Base-by-base conservation (phyloP, 2,329 filamentous ascomycete species). In the Sarocladiaceae sp. region DNA sequence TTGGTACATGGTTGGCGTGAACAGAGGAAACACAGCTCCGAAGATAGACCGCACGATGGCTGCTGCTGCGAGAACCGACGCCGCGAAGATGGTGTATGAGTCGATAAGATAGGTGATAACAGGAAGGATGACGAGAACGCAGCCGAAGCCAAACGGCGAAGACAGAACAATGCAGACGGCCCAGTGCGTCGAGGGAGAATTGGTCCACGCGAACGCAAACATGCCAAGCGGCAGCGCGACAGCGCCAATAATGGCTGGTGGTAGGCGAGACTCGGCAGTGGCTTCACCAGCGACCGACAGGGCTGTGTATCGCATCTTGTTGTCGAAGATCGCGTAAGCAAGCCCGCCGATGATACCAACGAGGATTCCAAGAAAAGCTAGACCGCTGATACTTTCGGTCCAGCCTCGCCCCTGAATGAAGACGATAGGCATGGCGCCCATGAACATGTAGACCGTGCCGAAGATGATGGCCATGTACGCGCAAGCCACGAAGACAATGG, bases 361-460 rank as follows among this genome's bases (percentile, higher is more conserved):
- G 3, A 76, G 71, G 3, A 86, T 75, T 29, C 83, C 83, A n/a
- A 86, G 57, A 59, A 87, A 85, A 1, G 83, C 69, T 0, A 84
- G 67, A 12, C 80, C 79, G 16, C 78, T 74, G 26, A 83, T 66
- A 19, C 79, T 78, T 16, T 69, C 58, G 7, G 66, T 72, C 79
- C 79, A 84, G 37, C 76, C 74, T 33, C 78, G 71, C n/a, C 63
- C 48, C 49, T 69, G 49, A 54, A 83, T 73, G 60, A 80, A 87
- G 15, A 86, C 79, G 48, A 86, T 78, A 6, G 76, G 76, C 57
- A 78, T 78, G 12, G 75, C 74, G 18, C 68, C 70, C 52, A 81
- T 78, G 53, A 77, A 64, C 61, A 80, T 67, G 57, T 79, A 80
- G 2, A 79, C 59, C 2, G 74, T 78, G 42, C 72, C 66, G 53